phyloP scores from a whole-genome alignment of 139 green algal genomes.

The Closterium sp. region DNA sequence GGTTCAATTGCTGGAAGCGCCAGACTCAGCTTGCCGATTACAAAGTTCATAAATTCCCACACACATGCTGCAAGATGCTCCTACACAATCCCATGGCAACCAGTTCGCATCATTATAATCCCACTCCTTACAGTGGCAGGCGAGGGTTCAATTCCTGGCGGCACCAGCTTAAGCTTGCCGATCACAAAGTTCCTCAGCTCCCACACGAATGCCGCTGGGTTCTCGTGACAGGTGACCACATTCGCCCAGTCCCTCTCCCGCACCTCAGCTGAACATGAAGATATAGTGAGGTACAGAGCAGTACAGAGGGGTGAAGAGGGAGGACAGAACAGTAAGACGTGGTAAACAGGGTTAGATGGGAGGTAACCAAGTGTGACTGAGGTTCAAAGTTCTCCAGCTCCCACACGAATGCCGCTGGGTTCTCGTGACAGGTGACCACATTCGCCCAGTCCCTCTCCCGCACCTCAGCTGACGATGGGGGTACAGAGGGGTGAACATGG shows the following conservation, averaged over 20 bases:
- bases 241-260: no score
- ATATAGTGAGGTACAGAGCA: no score
- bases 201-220: constrained; percentile 87
- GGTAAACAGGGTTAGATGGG: no score
- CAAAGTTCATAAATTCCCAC: constrained; percentile 74
- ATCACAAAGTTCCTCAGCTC: constrained; percentile 63
- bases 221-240: constrained; percentile 8
- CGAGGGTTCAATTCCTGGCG: constrained; percentile 27
- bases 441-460: constrained; percentile 96
- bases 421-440: constrained; percentile 88
- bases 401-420: constrained; percentile 86
- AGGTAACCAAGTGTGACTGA: no score
- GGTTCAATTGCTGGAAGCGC: constrained; percentile 21
- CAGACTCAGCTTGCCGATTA: constrained; percentile 57
- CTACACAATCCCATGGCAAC: no score
- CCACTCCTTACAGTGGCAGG: constrained; percentile 28
- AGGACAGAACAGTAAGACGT: no score
- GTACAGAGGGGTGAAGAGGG: no score
- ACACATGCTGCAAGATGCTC: constrained; percentile 80
- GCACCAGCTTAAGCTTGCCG: constrained; percentile 54
- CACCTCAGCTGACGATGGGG: constrained; percentile 56
- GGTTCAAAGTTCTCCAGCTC: constrained; percentile 60
- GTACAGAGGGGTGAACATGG: neutral
- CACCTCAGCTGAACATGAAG: no score
- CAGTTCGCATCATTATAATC: no score